These are phyloP conservation scores for Nepenthes alata DNA, from an alignment of 179 eudicot species.

Conservation along the genomic window DNA sequence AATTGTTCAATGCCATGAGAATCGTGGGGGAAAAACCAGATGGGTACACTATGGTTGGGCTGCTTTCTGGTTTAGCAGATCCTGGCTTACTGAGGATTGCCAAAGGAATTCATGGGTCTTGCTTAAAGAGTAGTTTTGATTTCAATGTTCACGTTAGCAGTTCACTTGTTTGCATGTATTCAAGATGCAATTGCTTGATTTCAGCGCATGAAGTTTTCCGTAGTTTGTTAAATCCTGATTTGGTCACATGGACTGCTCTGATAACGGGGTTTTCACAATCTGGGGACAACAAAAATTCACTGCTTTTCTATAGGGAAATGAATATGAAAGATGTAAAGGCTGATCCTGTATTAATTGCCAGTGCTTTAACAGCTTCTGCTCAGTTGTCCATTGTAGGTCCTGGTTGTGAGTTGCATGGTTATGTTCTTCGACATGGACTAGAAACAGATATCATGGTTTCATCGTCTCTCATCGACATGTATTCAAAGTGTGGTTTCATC, in stretches of 20 bases:
- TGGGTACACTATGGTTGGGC: conserved; percentile 62
- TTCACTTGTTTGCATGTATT: conserved; percentile 65
- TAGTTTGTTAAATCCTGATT: conserved; percentile 41
- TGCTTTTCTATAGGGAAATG: conserved; percentile 37
- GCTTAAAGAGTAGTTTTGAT: conserved; percentile 47
- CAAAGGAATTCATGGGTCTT: conserved; percentile 47
- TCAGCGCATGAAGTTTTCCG: conserved; percentile 47
- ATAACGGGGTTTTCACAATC: conserved; percentile 60
- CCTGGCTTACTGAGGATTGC: conserved; percentile 40
- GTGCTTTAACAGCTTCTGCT: conserved; percentile 43
- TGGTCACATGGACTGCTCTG: conserved; percentile 72
- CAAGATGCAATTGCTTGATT: conserved; percentile 46
- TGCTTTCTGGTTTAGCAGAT: conserved; percentile 37
- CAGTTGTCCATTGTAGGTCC: conserved; percentile 38
- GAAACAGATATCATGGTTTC: conserved; percentile 43
- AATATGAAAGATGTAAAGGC: conserved; percentile 37
- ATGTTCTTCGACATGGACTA: conserved; percentile 50
- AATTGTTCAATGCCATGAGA: conserved; percentile 36
- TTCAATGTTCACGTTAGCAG: conserved; percentile 47
- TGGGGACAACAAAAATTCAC: conserved; percentile 29
- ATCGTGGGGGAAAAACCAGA: conserved; percentile 36
- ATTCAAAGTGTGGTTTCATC: conserved; percentile 72
- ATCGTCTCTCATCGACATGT: conserved; percentile 84
- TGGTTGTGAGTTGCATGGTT: conserved; percentile 63
- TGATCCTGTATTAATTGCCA: conserved; percentile 52